A percentile compares a stretch with the other conserved stretches of the same genome.
phyloP scores from a whole-genome alignment of 2,329 filamentous ascomycete genomes.

The Claviceps paspali region DNA sequence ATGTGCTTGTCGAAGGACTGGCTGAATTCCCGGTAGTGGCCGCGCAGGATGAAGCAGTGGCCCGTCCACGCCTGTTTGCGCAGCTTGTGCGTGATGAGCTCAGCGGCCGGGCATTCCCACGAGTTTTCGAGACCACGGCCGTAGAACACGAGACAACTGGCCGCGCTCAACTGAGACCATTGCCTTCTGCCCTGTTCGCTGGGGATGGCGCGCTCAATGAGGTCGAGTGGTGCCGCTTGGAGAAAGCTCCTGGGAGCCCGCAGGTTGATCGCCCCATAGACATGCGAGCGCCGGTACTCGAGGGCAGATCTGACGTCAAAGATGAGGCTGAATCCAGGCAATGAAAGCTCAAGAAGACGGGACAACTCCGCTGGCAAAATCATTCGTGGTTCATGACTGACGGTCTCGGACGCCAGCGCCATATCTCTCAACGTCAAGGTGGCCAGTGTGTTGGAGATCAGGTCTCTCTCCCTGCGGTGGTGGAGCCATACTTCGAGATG shows the following conservation, averaged over 20 bases:
- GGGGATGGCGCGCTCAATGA: slow-evolving; percentile 33
- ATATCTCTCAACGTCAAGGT: slow-evolving; percentile 26
- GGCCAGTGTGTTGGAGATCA: slow-evolving; percentile 28
- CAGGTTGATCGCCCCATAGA: slow-evolving; percentile 36
- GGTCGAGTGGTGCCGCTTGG: slow-evolving; percentile 29
- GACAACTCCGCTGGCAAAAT: slow-evolving; percentile 36
- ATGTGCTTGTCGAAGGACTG: slow-evolving; percentile 36
- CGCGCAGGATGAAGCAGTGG: slow-evolving; percentile 38
- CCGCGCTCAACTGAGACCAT: slow-evolving; percentile 31
- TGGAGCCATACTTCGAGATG: slow-evolving; percentile 42
- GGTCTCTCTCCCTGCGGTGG: slow-evolving; percentile 34
- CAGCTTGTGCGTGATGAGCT: slow-evolving; percentile 29
- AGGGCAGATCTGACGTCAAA: slow-evolving; percentile 33
- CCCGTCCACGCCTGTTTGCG: slow-evolving; percentile 32
- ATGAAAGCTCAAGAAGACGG: slow-evolving; percentile 33
- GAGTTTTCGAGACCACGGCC: slow-evolving; percentile 32
- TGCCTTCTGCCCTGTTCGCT: slow-evolving; percentile 31
- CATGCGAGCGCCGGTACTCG: slow-evolving; percentile 35
- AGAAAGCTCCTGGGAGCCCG: slow-evolving; percentile 35
- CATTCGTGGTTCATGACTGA: slow-evolving; percentile 24
- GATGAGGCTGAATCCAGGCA: slow-evolving; percentile 28
- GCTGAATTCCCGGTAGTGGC: slow-evolving; percentile 40
- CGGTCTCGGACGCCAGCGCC: slow-evolving; percentile 13
- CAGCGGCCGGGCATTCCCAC: slow-evolving; percentile 35
- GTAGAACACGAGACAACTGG: slow-evolving; percentile 37